phyloP scores from a whole-genome alignment of 2,329 filamentous ascomycete genomes.

The Aspergillus costaricaensis region DNA sequence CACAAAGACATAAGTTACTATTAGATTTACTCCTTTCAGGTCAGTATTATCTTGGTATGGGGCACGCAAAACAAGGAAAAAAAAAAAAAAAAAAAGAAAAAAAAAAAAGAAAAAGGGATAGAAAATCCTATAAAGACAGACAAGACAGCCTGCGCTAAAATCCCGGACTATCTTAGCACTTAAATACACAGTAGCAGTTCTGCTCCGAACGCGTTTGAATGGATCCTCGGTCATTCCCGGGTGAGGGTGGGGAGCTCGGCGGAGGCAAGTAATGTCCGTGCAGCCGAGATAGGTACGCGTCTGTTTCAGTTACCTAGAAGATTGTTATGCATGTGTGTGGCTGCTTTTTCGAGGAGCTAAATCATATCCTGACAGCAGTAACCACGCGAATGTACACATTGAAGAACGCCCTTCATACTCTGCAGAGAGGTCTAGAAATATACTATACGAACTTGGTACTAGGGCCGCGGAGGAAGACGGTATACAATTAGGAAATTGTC shows the following conservation, averaged over 20 bases:
- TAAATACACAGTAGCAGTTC: not conserved
- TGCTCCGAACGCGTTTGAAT: not conserved
- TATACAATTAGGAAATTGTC: not conserved
- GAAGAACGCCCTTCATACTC: not conserved
- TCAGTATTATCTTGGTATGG: not conserved
- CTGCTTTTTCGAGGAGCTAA: not conserved
- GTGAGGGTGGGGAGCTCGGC: slow-evolving; percentile 1
- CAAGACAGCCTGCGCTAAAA: not conserved
- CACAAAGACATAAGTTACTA: not conserved
- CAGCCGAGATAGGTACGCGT: slow-evolving; percentile 40
- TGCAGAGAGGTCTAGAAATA: not conserved
- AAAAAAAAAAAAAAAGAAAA: not conserved
- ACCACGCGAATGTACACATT: not conserved
- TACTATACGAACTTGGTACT: not conserved
- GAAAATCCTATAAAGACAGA: too few relatives aligned
- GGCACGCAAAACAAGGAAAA: not conserved
- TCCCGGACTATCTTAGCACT: not conserved
- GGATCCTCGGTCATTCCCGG: slow-evolving; percentile 3
- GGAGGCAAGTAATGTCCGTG: slow-evolving; percentile 29
- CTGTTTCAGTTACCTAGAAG: slow-evolving; percentile 32
- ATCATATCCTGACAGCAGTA: not conserved
- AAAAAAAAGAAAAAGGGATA: not conserved
- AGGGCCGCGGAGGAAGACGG: not conserved
- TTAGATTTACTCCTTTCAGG: not conserved
- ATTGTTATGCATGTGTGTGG: slow-evolving; percentile 1